Evolutionary conservation across 192 early-diverging fungal species (phyloP), one percentile per base, ranked within the genome.

Genomic region (Obelidium mucronatum): DNA sequence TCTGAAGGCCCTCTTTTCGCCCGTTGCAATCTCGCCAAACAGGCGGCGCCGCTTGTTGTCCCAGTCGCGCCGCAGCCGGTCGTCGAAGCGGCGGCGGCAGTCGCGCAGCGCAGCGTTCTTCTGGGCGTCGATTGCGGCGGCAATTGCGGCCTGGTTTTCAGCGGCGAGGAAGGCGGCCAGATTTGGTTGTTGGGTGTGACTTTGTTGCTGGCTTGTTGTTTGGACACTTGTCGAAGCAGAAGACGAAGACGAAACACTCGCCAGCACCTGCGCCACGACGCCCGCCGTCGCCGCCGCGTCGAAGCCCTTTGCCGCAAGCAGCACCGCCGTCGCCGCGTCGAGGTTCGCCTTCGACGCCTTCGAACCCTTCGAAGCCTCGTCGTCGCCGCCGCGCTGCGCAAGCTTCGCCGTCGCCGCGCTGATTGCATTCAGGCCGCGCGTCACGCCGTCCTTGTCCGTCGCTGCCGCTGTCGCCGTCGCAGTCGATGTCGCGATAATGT

Each of bases 391-490:
- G 34, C 82, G 52, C 78, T 68, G 28, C 80, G 52, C 67, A 54
- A 76, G 78, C 35, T 36, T 28, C 40, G 2, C 79, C 8, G 95
- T 93, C 64, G 95, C 92, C 17, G 89, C 80, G 74, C 94, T 94
- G 61, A 99, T 95, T 85, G 97, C 92, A 80, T 91, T 91, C 28
- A 99, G 87, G 54, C 92, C 92, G 37, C 96, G 88, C 69, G 95
- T 89, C 66, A 99, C 66, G 19, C 28, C 17, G 37, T 22, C 36
- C 15, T 59, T 6, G 17, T 8, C 26, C 13, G 6, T 28, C 5
- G 5, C 13, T 35, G 15, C 34, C 35, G 28, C 61, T 11, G 15
- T 6, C 30, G 6, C 26, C 11, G 3, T 33, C 5, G 13, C 31
- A 13, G 8, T 35, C 8, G 3, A 13, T 17, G 8, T 13, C 61